phyloP scores from a whole-genome alignment of 129 eudicot genomes.

The Helianthus annuus region HanXRQr2.0-SUNRISE NC_035441.2:83728307-83728806 shows the following conservation, averaged over 20 bases:
- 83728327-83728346: too few species aligned
- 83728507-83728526: neutral
- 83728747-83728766: conserved; percentile 8
- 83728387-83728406: neutral
- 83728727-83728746: neutral
- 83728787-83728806: conserved; percentile 5
- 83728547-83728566: neutral
- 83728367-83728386: neutral
- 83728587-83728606: conserved; percentile 1
- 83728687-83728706: conserved; percentile 16
- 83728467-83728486: neutral
- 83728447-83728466: neutral
- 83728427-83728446: neutral
- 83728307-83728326: too few species aligned
- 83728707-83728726: conserved; percentile 2
- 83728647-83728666: neutral
- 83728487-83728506: neutral
- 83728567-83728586: neutral
- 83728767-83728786: neutral
- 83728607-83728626: neutral
- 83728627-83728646: conserved; percentile 15
- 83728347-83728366: neutral
- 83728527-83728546: conserved; percentile 4
- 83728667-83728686: conserved; percentile 19
- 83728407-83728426: conserved; percentile 14